Conservation (phyloP, 805 yeast species). For the Cyberlindnera sargentensis region DNA sequence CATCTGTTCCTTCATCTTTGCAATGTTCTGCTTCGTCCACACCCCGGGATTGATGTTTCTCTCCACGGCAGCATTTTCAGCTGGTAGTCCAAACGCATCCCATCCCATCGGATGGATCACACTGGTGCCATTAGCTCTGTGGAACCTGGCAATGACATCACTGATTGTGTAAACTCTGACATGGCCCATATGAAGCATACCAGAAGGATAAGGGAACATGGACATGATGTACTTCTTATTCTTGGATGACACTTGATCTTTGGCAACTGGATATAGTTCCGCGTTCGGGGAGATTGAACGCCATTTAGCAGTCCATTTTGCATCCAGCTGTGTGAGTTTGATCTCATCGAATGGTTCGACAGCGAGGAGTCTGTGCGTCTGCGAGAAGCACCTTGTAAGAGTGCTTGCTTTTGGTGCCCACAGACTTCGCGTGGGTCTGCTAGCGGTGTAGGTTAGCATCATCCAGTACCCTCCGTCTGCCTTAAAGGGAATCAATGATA, state of each 20-base stretch:
- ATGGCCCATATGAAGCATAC: constrained; percentile 89
- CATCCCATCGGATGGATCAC: constrained; percentile 98
- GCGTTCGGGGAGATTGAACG: constrained; percentile 26
- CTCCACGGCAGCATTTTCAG: constrained; percentile 96
- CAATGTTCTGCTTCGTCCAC: constrained; percentile 83
- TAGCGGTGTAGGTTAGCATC: no score
- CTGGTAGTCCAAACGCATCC: constrained; percentile 98
- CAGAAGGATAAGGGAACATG: constrained; percentile 97
- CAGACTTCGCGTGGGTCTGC: background rate
- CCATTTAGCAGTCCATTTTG: constrained; percentile 52
- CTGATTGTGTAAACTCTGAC: constrained; percentile 87
- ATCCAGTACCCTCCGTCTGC: no score
- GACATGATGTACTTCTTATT: constrained; percentile 58
- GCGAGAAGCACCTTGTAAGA: no score
- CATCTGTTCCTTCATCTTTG: constrained; percentile 82
- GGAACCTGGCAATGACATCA: constrained; percentile 74
- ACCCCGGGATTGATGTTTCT: constrained; percentile 66
- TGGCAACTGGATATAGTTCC: constrained; percentile 31
- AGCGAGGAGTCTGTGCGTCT: no score
- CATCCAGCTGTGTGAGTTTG: constrained; percentile 27
- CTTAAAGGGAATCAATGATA: no score
- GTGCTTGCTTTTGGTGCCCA: background rate
- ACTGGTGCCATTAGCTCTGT: constrained; percentile 64
- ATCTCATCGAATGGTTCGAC: background rate
- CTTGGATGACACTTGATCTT: constrained; percentile 9